These are phyloP conservation scores for Cercospora berteroae DNA, from an alignment of 2,329 filamentous ascomycete species.

Conservation along the genomic window DNA sequence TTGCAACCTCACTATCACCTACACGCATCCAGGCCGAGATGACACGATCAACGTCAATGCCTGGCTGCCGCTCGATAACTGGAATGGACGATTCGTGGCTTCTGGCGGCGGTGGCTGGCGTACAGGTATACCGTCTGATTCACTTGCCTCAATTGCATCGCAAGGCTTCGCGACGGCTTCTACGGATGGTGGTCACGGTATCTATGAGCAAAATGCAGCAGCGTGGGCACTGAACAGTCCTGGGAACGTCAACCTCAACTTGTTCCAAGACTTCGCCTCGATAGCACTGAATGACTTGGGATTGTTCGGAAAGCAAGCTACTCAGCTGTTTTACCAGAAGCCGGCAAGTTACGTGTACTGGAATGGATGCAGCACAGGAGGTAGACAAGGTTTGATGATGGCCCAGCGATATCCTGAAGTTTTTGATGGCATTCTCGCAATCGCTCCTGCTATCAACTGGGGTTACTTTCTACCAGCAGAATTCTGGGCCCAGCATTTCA, in stretches of 20 bases:
- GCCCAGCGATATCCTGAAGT: slow-evolving; percentile 39
- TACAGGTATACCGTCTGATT: slow-evolving; percentile 22
- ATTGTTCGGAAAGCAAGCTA: slow-evolving; percentile 34
- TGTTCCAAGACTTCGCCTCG: slow-evolving; percentile 38
- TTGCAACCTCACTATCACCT: slow-evolving; percentile 42
- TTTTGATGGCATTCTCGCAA: slow-evolving; percentile 42
- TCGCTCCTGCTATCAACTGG: slow-evolving; percentile 40
- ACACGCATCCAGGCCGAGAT: slow-evolving; percentile 40
- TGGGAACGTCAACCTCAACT: slow-evolving; percentile 37
- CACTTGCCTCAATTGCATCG: slow-evolving; percentile 22
- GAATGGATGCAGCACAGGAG: slow-evolving; percentile 40
- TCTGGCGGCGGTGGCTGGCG: slow-evolving; percentile 42
- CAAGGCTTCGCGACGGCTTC: slow-evolving; percentile 30
- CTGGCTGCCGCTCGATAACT: slow-evolving; percentile 36
- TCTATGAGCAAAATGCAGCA: slow-evolving; percentile 10
- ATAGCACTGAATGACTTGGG: slow-evolving; percentile 36
- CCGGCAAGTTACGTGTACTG: slow-evolving; percentile 39
- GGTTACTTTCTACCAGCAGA: slow-evolving; percentile 23
- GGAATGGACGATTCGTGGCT: slow-evolving; percentile 41
- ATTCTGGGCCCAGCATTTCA: slow-evolving; percentile 32
- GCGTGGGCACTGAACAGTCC: slow-evolving; percentile 28
- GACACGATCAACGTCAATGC: slow-evolving; percentile 38
- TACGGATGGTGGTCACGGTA: slow-evolving; percentile 33
- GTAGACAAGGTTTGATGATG: slow-evolving; percentile 39
- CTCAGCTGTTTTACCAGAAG: slow-evolving; percentile 34